phyloP scores from a whole-genome alignment of 352 stramenopile species.

The Phytophthora sansomeana region DNA sequence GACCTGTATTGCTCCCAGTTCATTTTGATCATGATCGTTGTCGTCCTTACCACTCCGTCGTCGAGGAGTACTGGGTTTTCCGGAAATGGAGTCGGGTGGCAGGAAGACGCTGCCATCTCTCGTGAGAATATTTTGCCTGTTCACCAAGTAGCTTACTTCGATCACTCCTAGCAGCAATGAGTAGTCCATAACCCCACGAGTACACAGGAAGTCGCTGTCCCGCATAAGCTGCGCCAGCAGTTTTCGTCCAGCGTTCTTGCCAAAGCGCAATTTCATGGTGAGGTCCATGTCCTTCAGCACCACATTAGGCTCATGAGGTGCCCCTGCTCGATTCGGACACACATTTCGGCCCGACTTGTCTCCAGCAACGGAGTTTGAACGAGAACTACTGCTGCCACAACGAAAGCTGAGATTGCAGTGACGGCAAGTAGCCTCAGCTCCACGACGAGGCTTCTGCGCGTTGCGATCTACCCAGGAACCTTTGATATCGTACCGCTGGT shows the following conservation, averaged over 20 bases:
- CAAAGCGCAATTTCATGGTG: slow-evolving; percentile 77
- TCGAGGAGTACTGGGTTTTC: slow-evolving; percentile 13
- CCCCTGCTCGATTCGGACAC: slow-evolving; percentile 66
- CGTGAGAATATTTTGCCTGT: slow-evolving; percentile 70
- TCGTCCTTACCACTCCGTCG: slow-evolving; percentile 8
- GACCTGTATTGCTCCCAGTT: not conserved
- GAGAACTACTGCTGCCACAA: slow-evolving; percentile 39
- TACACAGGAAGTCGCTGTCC: slow-evolving; percentile 77
- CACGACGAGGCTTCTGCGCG: slow-evolving; percentile 60
- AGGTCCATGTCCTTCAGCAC: slow-evolving; percentile 87
- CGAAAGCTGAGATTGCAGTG: slow-evolving; percentile 80
- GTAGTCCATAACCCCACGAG: slow-evolving; percentile 87
- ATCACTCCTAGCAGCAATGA: slow-evolving; percentile 82
- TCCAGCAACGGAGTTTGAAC: slow-evolving; percentile 19
- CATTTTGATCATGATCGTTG: slow-evolving; percentile 28
- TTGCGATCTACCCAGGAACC: slow-evolving; percentile 87
- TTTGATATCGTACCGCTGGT: slow-evolving; percentile 91
- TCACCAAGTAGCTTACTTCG: slow-evolving; percentile 81
- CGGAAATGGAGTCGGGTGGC: slow-evolving; percentile 21
- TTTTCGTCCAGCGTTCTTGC: slow-evolving; percentile 46
- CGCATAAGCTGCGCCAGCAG: slow-evolving; percentile 70
- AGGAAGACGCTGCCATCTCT: slow-evolving; percentile 68
- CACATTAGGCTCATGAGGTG: slow-evolving; percentile 71
- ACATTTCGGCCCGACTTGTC: slow-evolving; percentile 43
- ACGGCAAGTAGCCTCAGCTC: slow-evolving; percentile 69